Conservation (phyloP, 2,329 filamentous ascomycete species). For the Neospermospora avenae region DNA sequence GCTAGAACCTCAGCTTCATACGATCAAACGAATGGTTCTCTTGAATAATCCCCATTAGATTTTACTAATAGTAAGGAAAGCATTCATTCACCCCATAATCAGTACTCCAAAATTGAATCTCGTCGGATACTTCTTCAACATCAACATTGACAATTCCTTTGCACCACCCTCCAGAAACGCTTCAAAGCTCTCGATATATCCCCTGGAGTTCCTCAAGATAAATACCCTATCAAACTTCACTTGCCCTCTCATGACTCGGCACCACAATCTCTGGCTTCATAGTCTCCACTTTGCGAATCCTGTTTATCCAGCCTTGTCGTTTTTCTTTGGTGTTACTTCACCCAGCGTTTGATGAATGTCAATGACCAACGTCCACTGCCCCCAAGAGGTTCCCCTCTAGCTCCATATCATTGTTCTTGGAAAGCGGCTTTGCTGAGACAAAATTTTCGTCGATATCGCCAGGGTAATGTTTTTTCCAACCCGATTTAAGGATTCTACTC, state of each 20-base stretch:
- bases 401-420: constrained; percentile 6
- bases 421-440: constrained; percentile 18
- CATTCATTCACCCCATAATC: constrained; percentile 8
- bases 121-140: constrained; percentile 13
- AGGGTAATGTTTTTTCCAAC: background rate
- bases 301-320: constrained; percentile 33
- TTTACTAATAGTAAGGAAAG: constrained; percentile 4
- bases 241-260: constrained; percentile 30
- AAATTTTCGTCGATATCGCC: background rate
- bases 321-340: constrained; percentile 32
- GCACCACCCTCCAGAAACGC: constrained; percentile 5
- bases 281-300: constrained; percentile 32
- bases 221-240: constrained; percentile 28
- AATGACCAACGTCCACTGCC: constrained; percentile 29
- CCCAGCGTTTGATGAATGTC: constrained; percentile 34
- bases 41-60: background rate
- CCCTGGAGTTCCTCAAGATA: constrained; percentile 25
- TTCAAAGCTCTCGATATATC: constrained; percentile 28
- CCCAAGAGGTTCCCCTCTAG: background rate
- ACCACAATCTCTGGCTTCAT: constrained; percentile 34
- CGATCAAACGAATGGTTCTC: background rate
- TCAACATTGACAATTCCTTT: constrained; percentile 7
- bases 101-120: constrained; percentile 13
- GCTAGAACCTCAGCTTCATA: no score
- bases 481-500: background rate